These are phyloP conservation scores for Sechiopsis laciniata DNA, from an alignment of 306 rosid genomes.

Conservation along the genomic window DNA sequence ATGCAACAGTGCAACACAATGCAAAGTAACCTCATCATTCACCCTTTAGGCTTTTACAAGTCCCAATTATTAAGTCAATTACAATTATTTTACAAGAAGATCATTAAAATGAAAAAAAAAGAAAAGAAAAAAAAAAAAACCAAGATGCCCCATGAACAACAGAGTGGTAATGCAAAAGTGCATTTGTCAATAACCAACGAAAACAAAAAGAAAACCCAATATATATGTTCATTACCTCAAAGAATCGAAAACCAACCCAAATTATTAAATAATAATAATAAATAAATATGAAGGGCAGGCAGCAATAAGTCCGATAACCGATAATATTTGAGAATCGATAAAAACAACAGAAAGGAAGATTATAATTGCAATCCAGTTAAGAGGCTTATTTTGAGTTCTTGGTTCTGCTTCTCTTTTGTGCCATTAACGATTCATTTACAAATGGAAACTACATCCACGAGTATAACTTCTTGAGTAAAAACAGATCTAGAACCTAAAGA, in stretches of 20 bases:
- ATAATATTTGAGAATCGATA: background rate
- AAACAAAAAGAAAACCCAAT: background rate
- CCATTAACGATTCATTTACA: background rate
- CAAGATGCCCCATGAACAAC: background rate
- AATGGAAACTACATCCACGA: background rate
- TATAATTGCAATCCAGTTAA: constrained; percentile 8
- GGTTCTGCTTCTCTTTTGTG: background rate
- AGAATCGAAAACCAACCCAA: background rate
- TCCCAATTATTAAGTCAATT: background rate
- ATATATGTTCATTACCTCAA: background rate
- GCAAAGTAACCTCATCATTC: background rate
- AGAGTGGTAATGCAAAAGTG: background rate
- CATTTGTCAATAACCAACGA: background rate
- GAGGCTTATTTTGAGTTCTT: background rate
- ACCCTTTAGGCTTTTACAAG: too few relatives aligned
- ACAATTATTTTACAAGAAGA: too few relatives aligned
- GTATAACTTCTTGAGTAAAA: background rate
- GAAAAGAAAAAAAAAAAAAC: too few relatives aligned
- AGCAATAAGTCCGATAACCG: background rate
- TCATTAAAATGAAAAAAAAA: background rate
- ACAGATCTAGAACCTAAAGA: constrained; percentile 7
- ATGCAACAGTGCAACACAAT: background rate
- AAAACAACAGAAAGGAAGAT: background rate
- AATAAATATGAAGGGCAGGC: background rate
- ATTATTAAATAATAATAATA: background rate